Percentiles rank a stretch among this genome's conserved stretches.
Evolutionary conservation across 192 early-diverging fungal species (phyloP).

Genomic region (Spizellomyces punctatus): DNA sequence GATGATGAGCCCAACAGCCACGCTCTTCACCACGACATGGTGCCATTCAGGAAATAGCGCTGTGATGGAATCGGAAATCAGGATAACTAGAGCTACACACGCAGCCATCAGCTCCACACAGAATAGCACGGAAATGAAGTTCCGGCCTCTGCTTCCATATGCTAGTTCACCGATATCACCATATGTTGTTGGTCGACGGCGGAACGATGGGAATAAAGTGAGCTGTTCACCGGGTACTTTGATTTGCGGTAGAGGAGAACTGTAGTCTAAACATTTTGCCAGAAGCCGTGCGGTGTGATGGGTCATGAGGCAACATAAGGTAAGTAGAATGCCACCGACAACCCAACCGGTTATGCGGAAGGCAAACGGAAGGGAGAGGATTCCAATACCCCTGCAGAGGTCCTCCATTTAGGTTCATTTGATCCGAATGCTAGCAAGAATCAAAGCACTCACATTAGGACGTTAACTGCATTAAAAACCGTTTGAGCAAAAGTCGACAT

Average conservation of each 20-base stretch:
- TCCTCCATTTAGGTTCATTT: too few relatives aligned
- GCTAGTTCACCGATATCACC: slow-evolving; percentile 52
- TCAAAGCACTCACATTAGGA: slow-evolving; percentile 30
- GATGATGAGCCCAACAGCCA: slow-evolving; percentile 50
- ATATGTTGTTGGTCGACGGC: slow-evolving; percentile 36
- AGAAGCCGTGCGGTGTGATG: slow-evolving; percentile 63
- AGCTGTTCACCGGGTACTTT: background rate
- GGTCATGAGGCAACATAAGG: slow-evolving; percentile 33
- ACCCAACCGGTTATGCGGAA: slow-evolving; percentile 64
- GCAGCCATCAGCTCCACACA: slow-evolving; percentile 53
- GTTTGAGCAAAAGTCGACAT: slow-evolving; percentile 30
- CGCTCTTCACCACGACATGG: slow-evolving; percentile 49
- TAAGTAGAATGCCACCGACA: slow-evolving; percentile 51
- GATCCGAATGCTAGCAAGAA: background rate
- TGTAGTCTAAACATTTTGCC: slow-evolving; percentile 51
- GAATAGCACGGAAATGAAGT: slow-evolving; percentile 46
- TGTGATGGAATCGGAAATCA: slow-evolving; percentile 46
- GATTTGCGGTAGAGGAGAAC: background rate
- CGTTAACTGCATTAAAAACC: slow-evolving; percentile 37
- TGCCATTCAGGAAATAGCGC: slow-evolving; percentile 35
- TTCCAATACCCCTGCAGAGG: slow-evolving; percentile 51
- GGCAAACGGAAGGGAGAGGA: slow-evolving; percentile 64
- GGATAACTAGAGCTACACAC: slow-evolving; percentile 48
- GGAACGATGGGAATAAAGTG: slow-evolving; percentile 29
- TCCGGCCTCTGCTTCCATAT: slow-evolving; percentile 44